Conservation (phyloP, 805 yeast species). For the Yamadazyma philogaea region DNA sequence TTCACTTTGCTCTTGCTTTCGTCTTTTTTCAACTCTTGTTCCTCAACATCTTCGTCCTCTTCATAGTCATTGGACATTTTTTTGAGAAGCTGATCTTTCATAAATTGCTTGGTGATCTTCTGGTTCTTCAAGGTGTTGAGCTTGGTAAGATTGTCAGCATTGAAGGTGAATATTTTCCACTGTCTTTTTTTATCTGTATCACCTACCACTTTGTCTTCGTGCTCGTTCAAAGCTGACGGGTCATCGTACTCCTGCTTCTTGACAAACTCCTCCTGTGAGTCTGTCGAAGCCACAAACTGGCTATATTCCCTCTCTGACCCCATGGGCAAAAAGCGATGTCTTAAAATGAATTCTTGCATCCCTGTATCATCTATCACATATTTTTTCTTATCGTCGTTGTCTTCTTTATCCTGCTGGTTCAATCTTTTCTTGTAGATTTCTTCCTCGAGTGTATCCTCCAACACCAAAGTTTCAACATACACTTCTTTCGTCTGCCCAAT, state of each 20-base stretch:
- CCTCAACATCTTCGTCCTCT: conserved; percentile 9
- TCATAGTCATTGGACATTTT: conserved; percentile 13
- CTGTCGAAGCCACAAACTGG: conserved; percentile 29
- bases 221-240: conserved; percentile 12
- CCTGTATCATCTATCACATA: conserved; percentile 58
- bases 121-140: conserved; percentile 21
- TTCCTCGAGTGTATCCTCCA: conserved; percentile 64
- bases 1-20: conserved; percentile 14
- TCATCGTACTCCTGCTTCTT: conserved; percentile 8
- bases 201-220: conserved; percentile 9
- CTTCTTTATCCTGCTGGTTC: conserved; percentile 12
- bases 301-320: conserved; percentile 33
- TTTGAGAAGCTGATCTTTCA: conserved; percentile 19
- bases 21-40: conserved; percentile 3
- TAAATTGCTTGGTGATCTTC: conserved; percentile 18
- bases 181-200: conserved; percentile 9
- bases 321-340: conserved; percentile 43
- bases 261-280: neutral
- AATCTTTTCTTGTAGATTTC: conserved; percentile 52
- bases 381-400: conserved; percentile 16
- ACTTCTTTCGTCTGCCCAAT: conserved; percentile 68
- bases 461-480: conserved; percentile 62
- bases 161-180: conserved; percentile 33
- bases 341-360: conserved; percentile 53
- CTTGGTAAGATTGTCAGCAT: conserved; percentile 27